A percentile compares a stretch with the other conserved stretches of the same genome.
phyloP scores from a whole-genome alignment of 2,329 filamentous ascomycete species.

The Colletotrichum falcatum region DNA sequence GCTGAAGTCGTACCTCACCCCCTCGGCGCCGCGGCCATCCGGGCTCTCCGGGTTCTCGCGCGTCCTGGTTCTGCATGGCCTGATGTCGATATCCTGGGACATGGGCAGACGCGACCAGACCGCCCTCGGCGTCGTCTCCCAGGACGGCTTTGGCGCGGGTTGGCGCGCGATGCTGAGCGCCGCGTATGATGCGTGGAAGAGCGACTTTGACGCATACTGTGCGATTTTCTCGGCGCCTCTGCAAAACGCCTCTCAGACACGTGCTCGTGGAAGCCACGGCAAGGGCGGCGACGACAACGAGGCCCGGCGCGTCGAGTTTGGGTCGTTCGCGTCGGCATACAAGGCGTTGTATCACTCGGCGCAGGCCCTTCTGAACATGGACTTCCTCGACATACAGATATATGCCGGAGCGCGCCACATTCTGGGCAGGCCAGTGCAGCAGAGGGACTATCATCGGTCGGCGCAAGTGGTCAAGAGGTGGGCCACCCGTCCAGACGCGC shows the following conservation, averaged over 20 bases:
- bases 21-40: constrained; percentile 52
- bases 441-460: constrained; percentile 62
- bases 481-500: constrained; percentile 48
- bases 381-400: constrained; percentile 72
- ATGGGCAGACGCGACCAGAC: constrained; percentile 73
- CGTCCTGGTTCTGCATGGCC: constrained; percentile 67
- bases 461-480: constrained; percentile 64
- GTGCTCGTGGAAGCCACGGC: background rate
- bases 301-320: constrained; percentile 52
- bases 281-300: constrained; percentile 8
- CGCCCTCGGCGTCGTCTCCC: constrained; percentile 59
- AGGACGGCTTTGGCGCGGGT: constrained; percentile 36
- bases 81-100: constrained; percentile 74
- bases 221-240: constrained; percentile 47
- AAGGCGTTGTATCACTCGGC: constrained; percentile 70
- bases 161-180: constrained; percentile 65
- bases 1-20: constrained; percentile 67
- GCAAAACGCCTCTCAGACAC: constrained; percentile 33
- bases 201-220: constrained; percentile 67
- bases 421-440: constrained; percentile 65
- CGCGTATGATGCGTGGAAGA: constrained; percentile 69
- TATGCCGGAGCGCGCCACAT: constrained; percentile 71
- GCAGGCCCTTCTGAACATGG: constrained; percentile 66
- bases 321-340: constrained; percentile 61
- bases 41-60: constrained; percentile 64